Conservation (phyloP, 257 asterid species). For the Ilex asprella region DNA sequence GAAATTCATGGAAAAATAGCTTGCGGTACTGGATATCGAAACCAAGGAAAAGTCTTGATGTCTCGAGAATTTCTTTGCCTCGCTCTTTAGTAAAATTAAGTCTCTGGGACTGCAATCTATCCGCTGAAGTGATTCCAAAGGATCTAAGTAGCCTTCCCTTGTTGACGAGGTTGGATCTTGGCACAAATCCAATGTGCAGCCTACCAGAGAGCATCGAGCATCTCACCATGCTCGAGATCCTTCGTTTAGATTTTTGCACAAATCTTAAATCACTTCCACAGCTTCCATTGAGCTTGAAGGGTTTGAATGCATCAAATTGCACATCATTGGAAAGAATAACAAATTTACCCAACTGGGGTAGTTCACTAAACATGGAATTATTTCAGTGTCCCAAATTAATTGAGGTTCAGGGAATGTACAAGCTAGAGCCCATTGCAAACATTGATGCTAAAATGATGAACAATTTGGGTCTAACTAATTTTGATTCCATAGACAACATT, state of each 20-base stretch:
- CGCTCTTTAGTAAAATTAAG: slow-evolving; percentile 12
- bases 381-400: neutral
- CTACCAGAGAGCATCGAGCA: slow-evolving; percentile 6
- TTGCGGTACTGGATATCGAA: slow-evolving; percentile 9
- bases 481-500: slow-evolving; percentile 4
- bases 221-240: slow-evolving; percentile 13
- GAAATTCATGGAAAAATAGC: neutral
- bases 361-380: slow-evolving; percentile 1
- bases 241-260: slow-evolving; percentile 5
- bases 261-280: slow-evolving; percentile 11
- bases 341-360: slow-evolving; percentile 10
- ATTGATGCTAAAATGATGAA: slow-evolving; percentile 9
- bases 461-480: neutral
- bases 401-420: slow-evolving; percentile 15
- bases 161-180: slow-evolving; percentile 4
- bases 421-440: neutral
- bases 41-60: neutral
- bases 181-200: slow-evolving; percentile 8
- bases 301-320: slow-evolving; percentile 9
- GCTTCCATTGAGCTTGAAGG: slow-evolving; percentile 10
- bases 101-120: slow-evolving; percentile 13
- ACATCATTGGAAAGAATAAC: slow-evolving; percentile 10
- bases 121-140: slow-evolving; percentile 6
- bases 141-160: slow-evolving; percentile 8
- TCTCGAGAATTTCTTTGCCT: slow-evolving; percentile 5